These are phyloP conservation scores for Vickermania spadyakhi DNA, from an alignment of 208 protist species.

Conservation along the genomic window DNA sequence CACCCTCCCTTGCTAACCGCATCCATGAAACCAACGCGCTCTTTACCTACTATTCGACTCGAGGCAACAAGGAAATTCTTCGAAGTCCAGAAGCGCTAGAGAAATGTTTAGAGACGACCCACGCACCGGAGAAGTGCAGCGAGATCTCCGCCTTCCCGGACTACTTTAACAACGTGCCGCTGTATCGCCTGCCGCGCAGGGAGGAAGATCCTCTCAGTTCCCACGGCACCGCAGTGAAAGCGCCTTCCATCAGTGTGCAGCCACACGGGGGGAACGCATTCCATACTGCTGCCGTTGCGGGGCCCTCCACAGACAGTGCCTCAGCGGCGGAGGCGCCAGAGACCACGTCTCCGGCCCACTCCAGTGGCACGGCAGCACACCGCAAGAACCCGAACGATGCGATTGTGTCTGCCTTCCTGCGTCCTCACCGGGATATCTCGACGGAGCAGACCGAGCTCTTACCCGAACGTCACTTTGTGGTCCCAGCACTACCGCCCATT, in stretches of 20 bases:
- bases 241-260: background rate
- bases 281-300: background rate
- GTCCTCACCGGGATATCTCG: background rate
- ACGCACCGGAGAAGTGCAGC: background rate
- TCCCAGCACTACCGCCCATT: background rate
- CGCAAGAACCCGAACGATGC: background rate
- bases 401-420: background rate
- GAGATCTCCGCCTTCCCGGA: background rate
- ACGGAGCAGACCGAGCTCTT: background rate
- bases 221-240: background rate
- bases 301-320: background rate
- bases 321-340: background rate
- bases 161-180: background rate
- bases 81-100: conserved; percentile 1
- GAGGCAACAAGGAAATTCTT: conserved; percentile 37
- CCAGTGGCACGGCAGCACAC: background rate
- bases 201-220: no score
- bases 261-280: background rate
- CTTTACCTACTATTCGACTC: conserved; percentile 41
- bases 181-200: background rate
- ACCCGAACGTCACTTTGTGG: background rate
- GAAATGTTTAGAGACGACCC: background rate
- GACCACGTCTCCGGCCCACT: background rate
- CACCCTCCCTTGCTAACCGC: conserved; percentile 13
- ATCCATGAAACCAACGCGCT: conserved; percentile 13